Evolutionary conservation across 106 monocot genomes (phyloP).

Genomic region (Dactylorhiza incarnata): DNA sequence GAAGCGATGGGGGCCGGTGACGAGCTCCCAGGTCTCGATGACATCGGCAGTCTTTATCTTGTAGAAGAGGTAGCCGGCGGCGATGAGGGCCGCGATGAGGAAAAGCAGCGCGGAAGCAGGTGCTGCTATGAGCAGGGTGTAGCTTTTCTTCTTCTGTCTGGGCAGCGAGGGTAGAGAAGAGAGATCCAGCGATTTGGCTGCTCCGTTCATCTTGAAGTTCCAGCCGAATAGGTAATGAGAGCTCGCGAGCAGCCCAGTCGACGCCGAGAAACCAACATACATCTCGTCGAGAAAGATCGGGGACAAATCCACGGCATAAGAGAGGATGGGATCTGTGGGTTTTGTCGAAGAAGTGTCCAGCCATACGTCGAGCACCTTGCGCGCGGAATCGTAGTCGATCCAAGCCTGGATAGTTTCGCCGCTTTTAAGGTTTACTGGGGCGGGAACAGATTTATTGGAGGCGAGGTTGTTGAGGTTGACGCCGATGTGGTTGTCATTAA

Average conservation of each 20-base stretch:
- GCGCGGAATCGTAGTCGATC: slow-evolving; percentile 3
- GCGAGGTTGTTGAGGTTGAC: slow-evolving; percentile 8
- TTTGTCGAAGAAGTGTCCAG: neutral
- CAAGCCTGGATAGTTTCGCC: slow-evolving; percentile 12
- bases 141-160: slow-evolving; percentile 19
- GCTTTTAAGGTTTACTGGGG: slow-evolving; percentile 5
- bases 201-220: slow-evolving; percentile 19
- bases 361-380: slow-evolving; percentile 9
- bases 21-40: slow-evolving; percentile 45
- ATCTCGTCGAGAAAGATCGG: neutral
- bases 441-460: slow-evolving; percentile 9
- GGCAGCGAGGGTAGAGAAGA: slow-evolving; percentile 23
- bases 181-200: slow-evolving; percentile 8
- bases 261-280: slow-evolving; percentile 14
- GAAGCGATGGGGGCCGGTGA: slow-evolving; percentile 45
- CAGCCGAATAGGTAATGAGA: slow-evolving; percentile 12
- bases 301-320: slow-evolving; percentile 2
- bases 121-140: slow-evolving; percentile 15
- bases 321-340: slow-evolving; percentile 1
- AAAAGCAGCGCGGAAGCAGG: slow-evolving; percentile 12
- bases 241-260: slow-evolving; percentile 1
- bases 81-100: neutral
- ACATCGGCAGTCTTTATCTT: slow-evolving; percentile 39
- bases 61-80: slow-evolving; percentile 17
- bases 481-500: slow-evolving; percentile 13